phyloP scores from a whole-genome alignment of 192 early-diverging fungal species.

The Tieghemiomyces parasiticus region DNA sequence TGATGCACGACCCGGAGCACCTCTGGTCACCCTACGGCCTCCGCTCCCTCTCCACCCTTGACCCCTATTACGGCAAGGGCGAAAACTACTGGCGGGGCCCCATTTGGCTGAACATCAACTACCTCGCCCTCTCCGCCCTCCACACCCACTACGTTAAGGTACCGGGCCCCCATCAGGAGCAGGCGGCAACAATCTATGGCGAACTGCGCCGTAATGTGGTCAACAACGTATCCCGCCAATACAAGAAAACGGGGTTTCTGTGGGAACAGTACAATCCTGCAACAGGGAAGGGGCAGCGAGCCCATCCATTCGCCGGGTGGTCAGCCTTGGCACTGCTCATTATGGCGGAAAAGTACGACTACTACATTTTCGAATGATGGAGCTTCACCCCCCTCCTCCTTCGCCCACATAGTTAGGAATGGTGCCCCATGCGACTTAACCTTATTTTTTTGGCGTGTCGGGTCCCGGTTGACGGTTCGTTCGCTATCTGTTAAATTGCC shows the following conservation, averaged over 20 bases:
- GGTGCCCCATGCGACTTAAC: too few relatives aligned
- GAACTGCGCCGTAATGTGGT: slow-evolving; percentile 61
- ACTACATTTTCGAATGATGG: too few relatives aligned
- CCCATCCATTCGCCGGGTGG: slow-evolving; percentile 96
- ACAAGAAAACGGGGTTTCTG: slow-evolving; percentile 58
- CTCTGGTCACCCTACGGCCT: slow-evolving; percentile 73
- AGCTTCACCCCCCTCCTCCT: too few relatives aligned
- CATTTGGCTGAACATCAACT: slow-evolving; percentile 89
- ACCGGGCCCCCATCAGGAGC: slow-evolving; percentile 50
- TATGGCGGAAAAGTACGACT: slow-evolving; percentile 65
- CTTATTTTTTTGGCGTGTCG: too few relatives aligned
- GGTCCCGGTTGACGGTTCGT: too few relatives aligned
- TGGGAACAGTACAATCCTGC: slow-evolving; percentile 84
- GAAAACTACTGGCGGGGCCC: slow-evolving; percentile 95
- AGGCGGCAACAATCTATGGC: slow-evolving; percentile 55
- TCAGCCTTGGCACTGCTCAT: slow-evolving; percentile 65
- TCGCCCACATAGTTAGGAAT: too few relatives aligned
- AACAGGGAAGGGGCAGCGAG: slow-evolving; percentile 57
- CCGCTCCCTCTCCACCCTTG: slow-evolving; percentile 44
- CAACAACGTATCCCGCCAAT: slow-evolving; percentile 57
- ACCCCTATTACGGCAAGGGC: slow-evolving; percentile 51
- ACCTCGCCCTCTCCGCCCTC: slow-evolving; percentile 57
- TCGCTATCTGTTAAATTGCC: too few relatives aligned
- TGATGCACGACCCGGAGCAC: slow-evolving; percentile 57
- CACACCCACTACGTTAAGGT: slow-evolving; percentile 39